Base-by-base conservation (phyloP, 2,329 filamentous ascomycete genomes). In the Fusarium sp. region DNA sequence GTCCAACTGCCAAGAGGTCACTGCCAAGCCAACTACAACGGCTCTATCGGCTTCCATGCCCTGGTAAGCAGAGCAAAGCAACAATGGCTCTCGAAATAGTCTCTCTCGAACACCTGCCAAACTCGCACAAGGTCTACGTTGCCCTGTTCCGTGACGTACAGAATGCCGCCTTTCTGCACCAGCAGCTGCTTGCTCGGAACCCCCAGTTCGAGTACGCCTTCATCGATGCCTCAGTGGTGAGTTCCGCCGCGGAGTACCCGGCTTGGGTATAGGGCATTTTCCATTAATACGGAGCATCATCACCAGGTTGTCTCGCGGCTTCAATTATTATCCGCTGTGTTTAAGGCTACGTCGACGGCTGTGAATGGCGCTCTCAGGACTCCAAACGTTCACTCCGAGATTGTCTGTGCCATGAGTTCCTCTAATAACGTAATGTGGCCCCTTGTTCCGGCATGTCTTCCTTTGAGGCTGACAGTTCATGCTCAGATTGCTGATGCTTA, bases 171-270 rank as follows among this genome's bases (percentile, higher is more conserved):
- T 94, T 92, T 78, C 86, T 99, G 46, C 92, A 94, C 58, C 86
- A 91, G 75, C 95, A 98, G 83, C 89, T 99, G 10, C 86, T 98
- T n/a, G 88, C 90, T 10, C 93, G 93, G 58, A 97, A 98, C 79
- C 79, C 89, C 16, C 91, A 92, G 14, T 98, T 95, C 77, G 94
- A 98, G 82, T 98, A 98, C 85, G 94, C 95, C 38, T 93, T 99
- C 74, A 88, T 99, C 51, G 95, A 99, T 83, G 94, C 94, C 25
- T 90, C 89, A 49, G 89, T 93, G 80, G 92, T 95, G 86, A 69
- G 87, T 82, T 70, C 57, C 60, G 52, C 58, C 55, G 37, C 59
- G 62, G 69, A 51, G 54, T 49, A 61, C 60, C 62, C 72, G 72
- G 65, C 64, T 60, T 56, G 45, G 42, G 41, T n/a, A 37, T 41